Percentiles rank a stretch among this genome's conserved stretches.
phyloP scores from a whole-genome alignment of 2,329 filamentous ascomycete species.

The Tolypocladium sp. region DNA sequence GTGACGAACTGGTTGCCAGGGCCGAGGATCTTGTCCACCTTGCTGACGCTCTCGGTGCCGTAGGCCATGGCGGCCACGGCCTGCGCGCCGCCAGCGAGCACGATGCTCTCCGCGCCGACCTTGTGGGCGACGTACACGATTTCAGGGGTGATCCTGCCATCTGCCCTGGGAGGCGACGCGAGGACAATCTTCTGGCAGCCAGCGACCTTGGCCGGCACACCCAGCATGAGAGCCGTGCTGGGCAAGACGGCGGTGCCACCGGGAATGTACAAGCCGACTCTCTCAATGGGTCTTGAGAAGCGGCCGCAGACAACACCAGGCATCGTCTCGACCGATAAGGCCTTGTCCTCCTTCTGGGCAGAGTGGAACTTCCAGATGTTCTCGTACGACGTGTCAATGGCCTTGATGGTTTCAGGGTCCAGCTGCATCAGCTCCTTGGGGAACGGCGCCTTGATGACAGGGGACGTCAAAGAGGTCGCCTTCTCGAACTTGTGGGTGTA shows the following conservation, averaged over 20 bases:
- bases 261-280: constrained; percentile 93
- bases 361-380: constrained; percentile 94
- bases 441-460: constrained; percentile 86
- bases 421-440: constrained; percentile 78
- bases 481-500: constrained; percentile 99
- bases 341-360: constrained; percentile 77
- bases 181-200: constrained; percentile 93
- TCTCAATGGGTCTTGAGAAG: constrained; percentile 85
- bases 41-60: constrained; percentile 85
- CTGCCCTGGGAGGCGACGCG: constrained; percentile 79
- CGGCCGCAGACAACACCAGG: constrained; percentile 91
- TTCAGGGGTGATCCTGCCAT: constrained; percentile 88
- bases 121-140: constrained; percentile 98
- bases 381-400: constrained; percentile 89
- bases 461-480: constrained; percentile 80
- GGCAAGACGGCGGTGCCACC: constrained; percentile 96
- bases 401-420: constrained; percentile 70
- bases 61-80: constrained; percentile 96
- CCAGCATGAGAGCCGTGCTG: constrained; percentile 94
- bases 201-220: constrained; percentile 94
- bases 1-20: constrained; percentile 98
- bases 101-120: constrained; percentile 89
- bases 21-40: constrained; percentile 97
- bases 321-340: constrained; percentile 90
- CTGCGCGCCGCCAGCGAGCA: constrained; percentile 90